Evolutionary conservation across 2,329 filamentous ascomycete species (phyloP).

Genomic region (Cordyceps farinosa): DNA sequence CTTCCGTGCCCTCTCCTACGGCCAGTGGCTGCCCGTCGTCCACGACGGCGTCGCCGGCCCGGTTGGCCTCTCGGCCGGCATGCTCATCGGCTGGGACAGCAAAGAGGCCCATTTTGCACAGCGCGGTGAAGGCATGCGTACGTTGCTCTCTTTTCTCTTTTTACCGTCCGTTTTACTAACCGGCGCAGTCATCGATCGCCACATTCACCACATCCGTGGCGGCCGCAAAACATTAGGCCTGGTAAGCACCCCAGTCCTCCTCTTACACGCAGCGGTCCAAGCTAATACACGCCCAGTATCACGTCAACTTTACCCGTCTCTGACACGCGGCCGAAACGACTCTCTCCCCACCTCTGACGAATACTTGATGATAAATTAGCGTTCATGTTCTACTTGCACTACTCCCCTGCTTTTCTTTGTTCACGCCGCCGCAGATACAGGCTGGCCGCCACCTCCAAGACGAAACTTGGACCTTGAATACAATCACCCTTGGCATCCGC

Average conservation of each 20-base stretch:
- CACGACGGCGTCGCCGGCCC: conserved; percentile 27
- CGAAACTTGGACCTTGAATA: conserved; percentile 13
- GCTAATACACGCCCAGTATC: conserved; percentile 16
- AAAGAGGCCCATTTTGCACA: conserved; percentile 36
- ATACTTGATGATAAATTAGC: conserved; percentile 17
- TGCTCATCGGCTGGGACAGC: conserved; percentile 40
- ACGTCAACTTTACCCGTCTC: conserved; percentile 18
- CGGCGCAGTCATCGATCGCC: conserved; percentile 13
- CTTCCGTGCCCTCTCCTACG: conserved; percentile 31
- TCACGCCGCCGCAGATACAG: background rate
- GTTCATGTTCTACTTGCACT: conserved; percentile 6
- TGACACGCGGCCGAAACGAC: conserved; percentile 14
- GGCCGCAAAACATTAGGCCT: conserved; percentile 18
- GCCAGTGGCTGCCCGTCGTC: conserved; percentile 31
- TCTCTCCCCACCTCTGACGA: conserved; percentile 10
- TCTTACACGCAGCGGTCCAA: background rate
- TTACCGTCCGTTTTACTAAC: background rate
- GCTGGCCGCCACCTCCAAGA: background rate
- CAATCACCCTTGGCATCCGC: conserved; percentile 15
- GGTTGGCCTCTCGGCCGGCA: conserved; percentile 29
- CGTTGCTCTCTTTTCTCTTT: conserved; percentile 14
- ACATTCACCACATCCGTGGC: conserved; percentile 17
- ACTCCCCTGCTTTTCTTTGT: background rate
- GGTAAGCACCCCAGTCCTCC: conserved; percentile 1
- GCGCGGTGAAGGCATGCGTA: conserved; percentile 30